Base-by-base conservation (phyloP, 192 early-diverging fungal species). In the Chytriomyces confervae region DNA sequence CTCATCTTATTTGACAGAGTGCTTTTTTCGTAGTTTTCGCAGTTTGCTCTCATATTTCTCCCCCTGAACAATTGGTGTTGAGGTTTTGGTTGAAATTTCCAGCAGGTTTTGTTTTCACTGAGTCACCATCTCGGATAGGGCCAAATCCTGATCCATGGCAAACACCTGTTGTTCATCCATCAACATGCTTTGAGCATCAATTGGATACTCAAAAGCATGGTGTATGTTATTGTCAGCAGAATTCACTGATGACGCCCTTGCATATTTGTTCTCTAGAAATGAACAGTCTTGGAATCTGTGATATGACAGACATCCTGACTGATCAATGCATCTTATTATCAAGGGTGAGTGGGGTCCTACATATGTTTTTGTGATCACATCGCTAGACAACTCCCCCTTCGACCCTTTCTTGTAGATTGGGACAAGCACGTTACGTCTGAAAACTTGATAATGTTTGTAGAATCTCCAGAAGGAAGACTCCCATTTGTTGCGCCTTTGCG, bases 261-360 rank as follows among this genome's bases (percentile, higher is more conserved):
- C 3, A 68, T 48, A 68, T n/a, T 18, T 6, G 13, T 48, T 46
- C 4, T 68, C 66, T 1, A 16, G 11, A 46, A 68, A 68, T 5
- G 47, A 10, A 68, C 66, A 68, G 43, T 68, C 66, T 4, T 48
- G 20, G 47, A 68, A 68, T 23, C 47, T 27, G 47, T 68, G 66
- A 6, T 29, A 68, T 4, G 29, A 44, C 66, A 68, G 23, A 8
- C 0, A 1, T 23, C 66, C 66, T 18, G 9, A 11, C 1, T 1
- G 20, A 2, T 68, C 44, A 4, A 68, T 68, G 44, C 66, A 68
- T 18, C 44, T 9, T 9, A 68, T 68, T 1, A 68, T 68, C 47
- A 46, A 68, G 47, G 66, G 66, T 45, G 66, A 68, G 66, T 68
- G 66, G 23, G 23, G 66, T 68, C 66, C 66, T 46, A 68, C 66